A percentile compares a stretch with the other conserved stretches of the same genome.
Evolutionary conservation across 345 rosid genomes (phyloP).

Genomic region (Alliaria petiolata): DNA sequence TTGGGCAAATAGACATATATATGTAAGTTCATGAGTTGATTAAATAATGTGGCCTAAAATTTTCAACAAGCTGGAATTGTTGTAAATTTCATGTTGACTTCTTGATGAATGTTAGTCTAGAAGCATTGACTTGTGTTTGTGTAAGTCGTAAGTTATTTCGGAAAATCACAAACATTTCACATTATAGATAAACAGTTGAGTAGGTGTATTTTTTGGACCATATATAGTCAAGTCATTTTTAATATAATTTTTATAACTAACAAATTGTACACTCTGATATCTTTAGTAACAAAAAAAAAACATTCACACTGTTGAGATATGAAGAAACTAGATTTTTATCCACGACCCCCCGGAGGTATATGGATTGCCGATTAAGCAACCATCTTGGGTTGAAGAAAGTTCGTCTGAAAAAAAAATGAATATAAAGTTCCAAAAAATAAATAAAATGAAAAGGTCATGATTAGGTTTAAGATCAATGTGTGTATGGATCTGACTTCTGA

Average conservation of each 20-base stretch:
- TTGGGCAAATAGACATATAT: background rate
- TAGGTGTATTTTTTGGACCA: background rate
- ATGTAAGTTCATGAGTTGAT: background rate
- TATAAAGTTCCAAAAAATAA: too few species aligned
- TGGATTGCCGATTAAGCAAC: too few species aligned
- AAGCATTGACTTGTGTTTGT: conserved; percentile 6
- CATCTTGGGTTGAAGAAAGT: too few species aligned
- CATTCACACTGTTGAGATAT: too few species aligned
- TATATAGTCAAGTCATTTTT: background rate
- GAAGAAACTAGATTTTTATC: too few species aligned
- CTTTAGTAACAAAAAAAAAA: too few species aligned
- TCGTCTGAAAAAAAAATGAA: too few species aligned
- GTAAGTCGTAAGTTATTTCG: background rate
- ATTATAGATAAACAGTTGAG: background rate
- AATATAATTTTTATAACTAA: background rate
- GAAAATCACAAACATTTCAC: background rate
- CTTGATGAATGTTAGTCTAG: background rate
- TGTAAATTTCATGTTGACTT: background rate
- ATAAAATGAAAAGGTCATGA: too few species aligned
- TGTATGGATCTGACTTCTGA: too few species aligned
- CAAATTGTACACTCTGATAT: background rate
- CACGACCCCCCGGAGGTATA: too few species aligned
- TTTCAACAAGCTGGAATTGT: background rate
- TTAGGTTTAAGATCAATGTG: too few species aligned
- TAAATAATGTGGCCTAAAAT: background rate